These are phyloP conservation scores for Stemphylium lycopersici DNA, from an alignment of 2,329 filamentous ascomycete genomes.

Conservation along the genomic window DNA sequence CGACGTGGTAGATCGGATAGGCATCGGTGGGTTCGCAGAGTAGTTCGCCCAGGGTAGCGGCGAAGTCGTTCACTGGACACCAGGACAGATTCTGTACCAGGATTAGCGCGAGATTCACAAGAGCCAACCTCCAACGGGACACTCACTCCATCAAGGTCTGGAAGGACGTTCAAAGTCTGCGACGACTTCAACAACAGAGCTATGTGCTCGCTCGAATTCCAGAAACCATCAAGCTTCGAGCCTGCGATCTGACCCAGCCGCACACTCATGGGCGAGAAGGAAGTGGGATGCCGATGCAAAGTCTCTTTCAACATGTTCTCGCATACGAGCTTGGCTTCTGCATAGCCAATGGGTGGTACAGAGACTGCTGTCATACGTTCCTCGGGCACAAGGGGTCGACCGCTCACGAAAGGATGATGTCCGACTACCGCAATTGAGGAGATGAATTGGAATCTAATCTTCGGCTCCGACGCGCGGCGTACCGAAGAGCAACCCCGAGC, in stretches of 20 bases:
- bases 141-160: constrained; percentile 34
- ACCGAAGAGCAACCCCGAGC: constrained; percentile 42
- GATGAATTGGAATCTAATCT: constrained; percentile 49
- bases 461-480: constrained; percentile 8
- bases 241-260: constrained; percentile 62
- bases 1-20: constrained; percentile 56
- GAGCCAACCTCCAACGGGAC: too few relatives aligned
- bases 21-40: too few relatives aligned
- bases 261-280: constrained; percentile 54
- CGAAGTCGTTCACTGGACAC: too few relatives aligned
- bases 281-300: constrained; percentile 50
- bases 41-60: too few relatives aligned
- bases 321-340: constrained; percentile 60
- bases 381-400: constrained; percentile 51
- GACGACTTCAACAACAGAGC: constrained; percentile 58
- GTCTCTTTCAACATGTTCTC: constrained; percentile 59
- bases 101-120: too few relatives aligned
- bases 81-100: too few relatives aligned
- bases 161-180: constrained; percentile 53
- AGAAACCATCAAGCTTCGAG: constrained; percentile 57
- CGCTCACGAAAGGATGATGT: constrained; percentile 3
- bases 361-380: constrained; percentile 47
- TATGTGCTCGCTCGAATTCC: constrained; percentile 62
- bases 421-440: constrained; percentile 53
- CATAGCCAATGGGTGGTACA: constrained; percentile 57